phyloP scores from a whole-genome alignment of 176 grass and related monocot species.

The Saccharum officinarum region DNA sequence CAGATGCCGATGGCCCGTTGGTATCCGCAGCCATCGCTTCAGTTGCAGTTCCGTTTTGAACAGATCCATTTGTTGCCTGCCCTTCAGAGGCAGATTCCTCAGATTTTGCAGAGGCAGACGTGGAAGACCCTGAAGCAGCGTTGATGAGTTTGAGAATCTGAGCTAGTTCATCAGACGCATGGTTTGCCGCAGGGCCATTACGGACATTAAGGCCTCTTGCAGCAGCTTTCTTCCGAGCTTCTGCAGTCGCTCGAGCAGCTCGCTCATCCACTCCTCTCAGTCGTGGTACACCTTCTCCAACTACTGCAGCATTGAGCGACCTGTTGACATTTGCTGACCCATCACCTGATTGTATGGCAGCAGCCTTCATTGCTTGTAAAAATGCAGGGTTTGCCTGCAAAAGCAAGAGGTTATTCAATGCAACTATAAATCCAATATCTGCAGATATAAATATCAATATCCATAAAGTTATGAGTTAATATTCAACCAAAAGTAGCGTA shows the following conservation, averaged over 20 bases:
- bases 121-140: not conserved
- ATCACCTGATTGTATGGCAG: slow-evolving; percentile 54
- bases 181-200: slow-evolving; percentile 39
- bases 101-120: slow-evolving; percentile 23
- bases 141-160: slow-evolving; percentile 79
- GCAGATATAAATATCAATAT: not conserved
- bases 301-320: slow-evolving; percentile 55
- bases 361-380: slow-evolving; percentile 76
- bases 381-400: slow-evolving; percentile 77
- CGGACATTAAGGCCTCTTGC: slow-evolving; percentile 75
- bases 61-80: slow-evolving; percentile 23
- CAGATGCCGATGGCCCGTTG: slow-evolving; percentile 1
- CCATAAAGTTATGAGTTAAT: not conserved
- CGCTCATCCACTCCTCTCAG: slow-evolving; percentile 77
- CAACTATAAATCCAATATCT: not conserved
- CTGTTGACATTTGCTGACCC: slow-evolving; percentile 44
- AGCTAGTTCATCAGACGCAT: slow-evolving; percentile 32
- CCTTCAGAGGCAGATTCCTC: slow-evolving; percentile 26
- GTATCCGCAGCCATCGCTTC: slow-evolving; percentile 21
- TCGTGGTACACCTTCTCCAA: slow-evolving; percentile 62
- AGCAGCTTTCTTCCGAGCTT: slow-evolving; percentile 76
- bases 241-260: slow-evolving; percentile 69
- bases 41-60: slow-evolving; percentile 27
- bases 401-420: slow-evolving; percentile 9
- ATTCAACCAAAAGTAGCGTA: not conserved